phyloP scores from a whole-genome alignment of 371 early-diverging fungal genomes.

The Mucor racemosus region DNA sequence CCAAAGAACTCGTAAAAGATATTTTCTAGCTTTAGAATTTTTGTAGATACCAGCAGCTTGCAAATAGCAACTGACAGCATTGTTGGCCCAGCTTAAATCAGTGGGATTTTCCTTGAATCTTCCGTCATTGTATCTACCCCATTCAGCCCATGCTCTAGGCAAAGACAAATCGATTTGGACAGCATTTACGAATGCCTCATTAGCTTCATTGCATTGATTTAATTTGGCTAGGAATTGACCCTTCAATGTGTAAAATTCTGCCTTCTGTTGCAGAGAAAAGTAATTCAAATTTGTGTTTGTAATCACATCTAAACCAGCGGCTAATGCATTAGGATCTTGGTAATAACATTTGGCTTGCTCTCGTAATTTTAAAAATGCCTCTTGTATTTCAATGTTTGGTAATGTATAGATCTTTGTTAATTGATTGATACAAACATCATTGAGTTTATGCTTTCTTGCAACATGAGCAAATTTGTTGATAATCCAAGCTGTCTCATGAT shows the following conservation, averaged over 20 bases:
- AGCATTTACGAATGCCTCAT: slow-evolving; percentile 90
- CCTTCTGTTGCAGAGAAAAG: slow-evolving; percentile 91
- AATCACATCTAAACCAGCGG: slow-evolving; percentile 97
- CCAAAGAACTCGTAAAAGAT: slow-evolving; percentile 94
- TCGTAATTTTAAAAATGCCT: slow-evolving; percentile 95
- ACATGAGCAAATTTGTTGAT: slow-evolving; percentile 99
- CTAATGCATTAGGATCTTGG: slow-evolving; percentile 79
- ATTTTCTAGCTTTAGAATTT: slow-evolving; percentile 87
- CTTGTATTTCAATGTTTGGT: slow-evolving; percentile 99
- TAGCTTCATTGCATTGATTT: slow-evolving; percentile 89
- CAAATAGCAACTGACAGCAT: slow-evolving; percentile 96
- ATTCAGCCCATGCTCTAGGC: slow-evolving; percentile 96
- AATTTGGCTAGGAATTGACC: slow-evolving; percentile 92
- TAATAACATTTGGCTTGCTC: slow-evolving; percentile 99
- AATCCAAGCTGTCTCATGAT: slow-evolving; percentile 99
- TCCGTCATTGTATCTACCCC: slow-evolving; percentile 95
- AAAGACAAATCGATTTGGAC: slow-evolving; percentile 89
- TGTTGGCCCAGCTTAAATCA: slow-evolving; percentile 82
- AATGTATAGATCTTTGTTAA: slow-evolving; percentile 97
- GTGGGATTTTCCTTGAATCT: slow-evolving; percentile 83
- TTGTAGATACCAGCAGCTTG: slow-evolving; percentile 94
- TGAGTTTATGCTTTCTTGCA: slow-evolving; percentile 93
- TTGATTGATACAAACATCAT: slow-evolving; percentile 92
- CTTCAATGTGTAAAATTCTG: slow-evolving; percentile 97
- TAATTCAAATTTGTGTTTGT: slow-evolving; percentile 98